A percentile compares a stretch with the other conserved stretches of the same genome.
These are phyloP conservation scores for Apiospora arundinis DNA, from an alignment of 2,329 filamentous ascomycete species.

Conservation along the genomic window DNA sequence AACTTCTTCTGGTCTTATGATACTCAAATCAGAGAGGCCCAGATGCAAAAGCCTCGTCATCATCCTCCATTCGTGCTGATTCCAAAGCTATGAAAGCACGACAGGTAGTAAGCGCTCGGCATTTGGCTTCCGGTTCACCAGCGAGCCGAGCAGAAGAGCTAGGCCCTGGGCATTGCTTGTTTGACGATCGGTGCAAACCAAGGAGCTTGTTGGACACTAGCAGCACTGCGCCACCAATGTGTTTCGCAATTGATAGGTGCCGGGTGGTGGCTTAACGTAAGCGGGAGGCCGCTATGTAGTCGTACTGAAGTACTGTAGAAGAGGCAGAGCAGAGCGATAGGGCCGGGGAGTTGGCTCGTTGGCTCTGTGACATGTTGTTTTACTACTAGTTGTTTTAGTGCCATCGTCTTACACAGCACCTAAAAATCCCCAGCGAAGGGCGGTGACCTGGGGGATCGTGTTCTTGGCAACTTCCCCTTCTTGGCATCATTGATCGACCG, in stretches of 20 bases:
- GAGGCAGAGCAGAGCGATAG: neutral
- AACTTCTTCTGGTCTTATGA: no score
- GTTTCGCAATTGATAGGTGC: slow-evolving; percentile 13
- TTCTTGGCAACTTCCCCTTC: slow-evolving; percentile 5
- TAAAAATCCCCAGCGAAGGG: neutral
- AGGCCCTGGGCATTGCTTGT: neutral
- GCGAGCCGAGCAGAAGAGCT: neutral
- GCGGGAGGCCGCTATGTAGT: neutral
- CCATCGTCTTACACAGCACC: neutral
- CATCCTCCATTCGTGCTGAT: neutral
- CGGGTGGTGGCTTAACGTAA: neutral
- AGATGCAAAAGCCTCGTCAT: neutral
- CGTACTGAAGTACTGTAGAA: neutral
- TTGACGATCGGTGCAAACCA: neutral
- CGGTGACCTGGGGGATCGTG: neutral
- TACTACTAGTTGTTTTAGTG: neutral
- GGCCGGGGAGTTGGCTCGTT: neutral
- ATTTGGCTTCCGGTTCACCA: neutral
- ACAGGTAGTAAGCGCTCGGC: neutral
- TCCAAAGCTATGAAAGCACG: neutral
- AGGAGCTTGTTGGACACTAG: slow-evolving; percentile 2
- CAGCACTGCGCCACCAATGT: neutral
- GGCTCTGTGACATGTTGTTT: neutral
- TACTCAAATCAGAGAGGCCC: neutral
- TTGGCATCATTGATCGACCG: neutral